A percentile compares a stretch with the other conserved stretches of the same genome.
Conservation (phyloP, 2,329 filamentous ascomycete genomes). For the Cladosporium velox region DNA sequence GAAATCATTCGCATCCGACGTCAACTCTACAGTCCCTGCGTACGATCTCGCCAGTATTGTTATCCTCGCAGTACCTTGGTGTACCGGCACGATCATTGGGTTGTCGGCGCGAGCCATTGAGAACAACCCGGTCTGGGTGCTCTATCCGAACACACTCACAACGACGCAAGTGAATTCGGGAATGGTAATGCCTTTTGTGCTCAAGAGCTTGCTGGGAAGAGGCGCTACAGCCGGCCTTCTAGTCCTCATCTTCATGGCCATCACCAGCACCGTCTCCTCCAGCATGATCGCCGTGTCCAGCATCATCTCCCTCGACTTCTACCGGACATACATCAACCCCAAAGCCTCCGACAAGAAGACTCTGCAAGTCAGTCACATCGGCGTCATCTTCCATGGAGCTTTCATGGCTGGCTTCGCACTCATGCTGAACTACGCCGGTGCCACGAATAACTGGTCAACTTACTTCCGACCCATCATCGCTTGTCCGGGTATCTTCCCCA, state of each 20-base stretch:
- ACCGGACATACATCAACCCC: constrained; percentile 53
- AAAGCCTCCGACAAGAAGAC: constrained; percentile 46
- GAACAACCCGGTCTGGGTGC: constrained; percentile 49
- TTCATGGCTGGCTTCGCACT: constrained; percentile 54
- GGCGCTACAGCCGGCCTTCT: constrained; percentile 48
- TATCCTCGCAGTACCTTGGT: constrained; percentile 53
- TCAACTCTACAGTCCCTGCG: constrained; percentile 50
- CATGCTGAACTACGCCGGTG: constrained; percentile 52
- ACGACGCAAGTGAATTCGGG: constrained; percentile 46
- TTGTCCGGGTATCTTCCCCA: constrained; percentile 49
- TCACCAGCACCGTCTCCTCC: constrained; percentile 54
- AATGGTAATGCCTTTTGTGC: constrained; percentile 51
- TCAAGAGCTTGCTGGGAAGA: constrained; percentile 48
- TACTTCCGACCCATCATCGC: constrained; percentile 47
- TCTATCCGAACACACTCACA: constrained; percentile 47
- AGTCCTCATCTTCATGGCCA: constrained; percentile 54
- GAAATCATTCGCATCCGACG: constrained; percentile 54
- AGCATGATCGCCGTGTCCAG: constrained; percentile 55
- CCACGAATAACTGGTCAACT: constrained; percentile 51
- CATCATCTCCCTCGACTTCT: constrained; percentile 55
- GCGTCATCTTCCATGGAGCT: constrained; percentile 49
- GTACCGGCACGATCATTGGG: constrained; percentile 50
- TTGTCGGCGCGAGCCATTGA: constrained; percentile 49
- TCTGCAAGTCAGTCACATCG: constrained; percentile 50
- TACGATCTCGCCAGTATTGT: constrained; percentile 50